Evolutionary conservation across 2,329 filamentous ascomycete genomes (phyloP), one percentile per base, ranked within the genome.

Genomic region (Alternaria sp.): DNA sequence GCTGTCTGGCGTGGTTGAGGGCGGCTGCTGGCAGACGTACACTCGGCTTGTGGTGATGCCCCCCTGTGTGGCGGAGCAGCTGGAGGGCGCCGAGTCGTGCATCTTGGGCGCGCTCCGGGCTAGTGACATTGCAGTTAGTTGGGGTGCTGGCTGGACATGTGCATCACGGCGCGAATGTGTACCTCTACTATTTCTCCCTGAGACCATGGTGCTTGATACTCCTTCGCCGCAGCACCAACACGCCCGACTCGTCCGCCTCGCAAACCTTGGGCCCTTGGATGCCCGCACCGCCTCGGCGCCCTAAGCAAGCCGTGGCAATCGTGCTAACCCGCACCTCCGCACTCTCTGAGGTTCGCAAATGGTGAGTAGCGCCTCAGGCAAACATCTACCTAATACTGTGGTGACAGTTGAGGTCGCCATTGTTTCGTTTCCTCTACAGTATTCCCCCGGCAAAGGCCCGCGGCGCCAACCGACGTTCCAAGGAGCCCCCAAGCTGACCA

Each of bases 401-500:
- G 9, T 17, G 23, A 1, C n/a, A 6, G 17, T n/a, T 9, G 15
- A 30, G 46, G 17, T 23, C 47, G 11, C 50, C 30, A 46, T 54
- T 54, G 23, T 46, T 56, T 21, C 23, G 49, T 40, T 52, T 49
- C 56, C 43, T 55, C 49, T 46, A 32, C n/a, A n/a, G n/a, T n/a
- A n/a, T n/a, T 46, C 44, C 47, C 49, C 65, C 59, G 61, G 59
- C 56, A 57, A 45, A 57, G 47, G 56, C 51, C 60, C 61, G 60
- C 57, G 53, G 49, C 50, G 49, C 60, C 56, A 53, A 59, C 28
- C 47, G 43, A 45, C 56, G 36, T 36, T 25, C 45, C 58, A 21
- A 50, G 47, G 44, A 54, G 32, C 25, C 49, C 58, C 58, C 50
- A 72, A 67, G 45, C 78, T 80, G 70, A 79, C 76, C 54, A 61